A percentile compares a stretch with the other conserved stretches of the same genome.
phyloP scores from a whole-genome alignment of 75 land plant genomes.

The Larix kaempferi region DNA sequence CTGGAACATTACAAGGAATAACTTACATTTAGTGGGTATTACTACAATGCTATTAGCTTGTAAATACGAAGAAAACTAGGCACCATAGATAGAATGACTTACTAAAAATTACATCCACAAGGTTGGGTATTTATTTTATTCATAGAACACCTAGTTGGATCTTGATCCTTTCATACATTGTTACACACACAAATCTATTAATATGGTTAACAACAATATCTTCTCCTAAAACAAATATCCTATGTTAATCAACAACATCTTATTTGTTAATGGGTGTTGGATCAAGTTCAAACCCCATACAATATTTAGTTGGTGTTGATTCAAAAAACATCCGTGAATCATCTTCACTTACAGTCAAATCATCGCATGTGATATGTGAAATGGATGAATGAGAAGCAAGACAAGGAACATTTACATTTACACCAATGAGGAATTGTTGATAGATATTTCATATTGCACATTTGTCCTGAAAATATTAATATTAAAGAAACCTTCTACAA shows the following conservation, averaged over 20 bases:
- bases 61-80: too few relatives aligned
- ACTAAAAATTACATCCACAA: too few relatives aligned
- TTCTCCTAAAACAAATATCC: too few relatives aligned
- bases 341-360: background rate
- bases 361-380: background rate
- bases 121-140: too few relatives aligned
- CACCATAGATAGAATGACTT: too few relatives aligned
- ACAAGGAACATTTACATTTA: background rate
- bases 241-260: slow-evolving; percentile 8
- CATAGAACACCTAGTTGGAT: too few relatives aligned
- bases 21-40: too few relatives aligned
- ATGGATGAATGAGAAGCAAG: slow-evolving; percentile 3
- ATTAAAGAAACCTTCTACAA: background rate
- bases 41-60: too few relatives aligned
- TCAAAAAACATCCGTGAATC: slow-evolving; percentile 1
- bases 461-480: background rate
- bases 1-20: too few relatives aligned
- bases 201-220: too few relatives aligned
- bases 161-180: too few relatives aligned
- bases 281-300: slow-evolving; percentile 1
- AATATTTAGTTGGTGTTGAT: slow-evolving; percentile 6
- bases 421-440: background rate
- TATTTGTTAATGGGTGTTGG: background rate
- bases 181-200: too few relatives aligned
- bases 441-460: background rate